Evolutionary conservation across 768 basidiomycete genomes (phyloP).

Genomic region (Panaeolus papilionaceus): DNA sequence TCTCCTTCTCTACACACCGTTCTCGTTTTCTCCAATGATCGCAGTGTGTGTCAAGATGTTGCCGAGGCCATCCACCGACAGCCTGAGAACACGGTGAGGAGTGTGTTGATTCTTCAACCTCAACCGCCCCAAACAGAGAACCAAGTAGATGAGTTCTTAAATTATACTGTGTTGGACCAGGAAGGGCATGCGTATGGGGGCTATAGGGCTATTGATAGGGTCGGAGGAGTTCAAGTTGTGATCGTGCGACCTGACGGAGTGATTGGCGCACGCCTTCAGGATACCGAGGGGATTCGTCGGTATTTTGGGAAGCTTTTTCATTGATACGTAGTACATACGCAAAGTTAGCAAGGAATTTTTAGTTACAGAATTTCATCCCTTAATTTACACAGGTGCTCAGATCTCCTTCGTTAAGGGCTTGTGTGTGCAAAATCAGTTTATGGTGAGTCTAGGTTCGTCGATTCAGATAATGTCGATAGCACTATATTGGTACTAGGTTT

Average conservation of each 20-base stretch:
- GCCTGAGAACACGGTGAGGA: slow-evolving; percentile 21
- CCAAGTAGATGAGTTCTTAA: slow-evolving; percentile 9
- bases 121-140: background rate
- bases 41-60: background rate
- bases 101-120: slow-evolving; percentile 17
- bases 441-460: too few species aligned
- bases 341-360: background rate
- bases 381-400: background rate
- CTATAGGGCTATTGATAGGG: slow-evolving; percentile 19
- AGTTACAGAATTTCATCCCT: background rate
- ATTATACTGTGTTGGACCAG: slow-evolving; percentile 21
- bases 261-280: slow-evolving; percentile 26
- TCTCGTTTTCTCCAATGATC: slow-evolving; percentile 32
- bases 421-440: too few species aligned
- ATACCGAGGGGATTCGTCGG: slow-evolving; percentile 17
- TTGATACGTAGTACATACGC: background rate
- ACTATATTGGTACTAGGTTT: too few species aligned
- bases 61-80: slow-evolving; percentile 17
- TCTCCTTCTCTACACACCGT: slow-evolving; percentile 38
- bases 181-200: slow-evolving; percentile 25
- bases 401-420: too few species aligned
- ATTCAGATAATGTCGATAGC: too few species aligned
- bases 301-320: slow-evolving; percentile 28
- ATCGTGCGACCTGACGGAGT: slow-evolving; percentile 30
- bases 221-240: slow-evolving; percentile 9